Base-by-base conservation (phyloP, 179 eudicot genomes). In the Spergularia azorica region DNA sequence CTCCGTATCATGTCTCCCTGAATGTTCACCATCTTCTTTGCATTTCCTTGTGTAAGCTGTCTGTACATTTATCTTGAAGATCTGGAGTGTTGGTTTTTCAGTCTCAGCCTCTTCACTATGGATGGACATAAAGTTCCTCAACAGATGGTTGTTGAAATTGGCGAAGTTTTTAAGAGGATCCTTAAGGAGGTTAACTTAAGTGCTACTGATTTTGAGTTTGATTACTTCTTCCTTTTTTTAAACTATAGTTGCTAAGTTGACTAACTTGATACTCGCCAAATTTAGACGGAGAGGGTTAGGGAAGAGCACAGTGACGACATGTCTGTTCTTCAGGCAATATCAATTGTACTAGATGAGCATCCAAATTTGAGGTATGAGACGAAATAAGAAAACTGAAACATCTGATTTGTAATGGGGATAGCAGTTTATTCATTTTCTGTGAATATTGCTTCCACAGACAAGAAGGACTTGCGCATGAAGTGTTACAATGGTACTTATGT, bases 401-500 rank as follows among this genome's bases (percentile, higher is more conserved):
- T 56, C n/a, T 32, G 21, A 38, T 6, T 43, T 36, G 10, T 62
- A 8, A 3, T 20, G 26, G 32, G 56, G 5, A 5, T 63, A 11
- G 38, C 58, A 59, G 17, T 13, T 52, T 70, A 3, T 41, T 81
- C 16, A 75, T 10, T 59, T 21, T 38, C 70, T 13, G 48, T 26
- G 50, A 39, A 38, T 63, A 67, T 41, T 70, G 46, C 17, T 65
- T 68, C 5, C 76, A 76, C 70, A 95, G 99, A 80, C 98, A 90
- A 86, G 91, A 86, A 87, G 99, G 99, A 73, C 89, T 90, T 67
- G 92, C 96, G 46, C 86, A 88, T 73, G 95, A 95, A 88, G 97
- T 95, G 60, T 71, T 95, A 69, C 96, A 95, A 72, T 95, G 99
- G 99, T 95, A 85, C 87, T 76, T 95, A 69, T 95, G 99, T 83